These are phyloP conservation scores for Cladorrhinum sp. DNA, from an alignment of 2,329 filamentous ascomycete species.

Conservation along the genomic window DNA sequence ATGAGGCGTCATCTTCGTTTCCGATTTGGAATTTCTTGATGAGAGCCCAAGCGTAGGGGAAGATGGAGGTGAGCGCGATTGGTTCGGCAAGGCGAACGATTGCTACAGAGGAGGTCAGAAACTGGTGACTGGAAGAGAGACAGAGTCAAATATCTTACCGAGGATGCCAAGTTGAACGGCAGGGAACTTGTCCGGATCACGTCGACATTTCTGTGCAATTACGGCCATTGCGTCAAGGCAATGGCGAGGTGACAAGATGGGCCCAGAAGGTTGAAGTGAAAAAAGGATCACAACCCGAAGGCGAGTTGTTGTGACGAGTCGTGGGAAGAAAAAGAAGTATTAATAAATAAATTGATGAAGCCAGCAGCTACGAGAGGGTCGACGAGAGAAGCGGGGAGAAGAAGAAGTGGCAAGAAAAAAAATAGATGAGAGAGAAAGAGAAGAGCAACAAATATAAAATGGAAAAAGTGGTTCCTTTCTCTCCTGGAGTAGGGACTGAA, in stretches of 20 bases:
- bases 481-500: too few relatives aligned
- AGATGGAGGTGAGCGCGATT: conserved; percentile 89
- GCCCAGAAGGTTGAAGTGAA: neutral
- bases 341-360: neutral
- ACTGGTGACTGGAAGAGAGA: neutral
- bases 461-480: neutral
- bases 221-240: conserved; percentile 47
- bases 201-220: conserved; percentile 48
- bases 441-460: neutral
- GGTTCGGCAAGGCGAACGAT: conserved; percentile 91
- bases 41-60: conserved; percentile 85
- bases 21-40: conserved; percentile 74
- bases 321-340: neutral
- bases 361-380: too few relatives aligned
- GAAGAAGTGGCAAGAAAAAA: neutral
- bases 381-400: neutral
- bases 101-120: conserved; percentile 48
- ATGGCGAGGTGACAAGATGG: conserved; percentile 16
- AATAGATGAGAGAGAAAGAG: neutral
- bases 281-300: neutral
- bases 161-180: conserved; percentile 79
- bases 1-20: conserved; percentile 71
- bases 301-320: neutral
- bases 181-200: conserved; percentile 73
- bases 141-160: conserved; percentile 55